Evolutionary conservation across 2,329 filamentous ascomycete species (phyloP).

Genomic region (Colletotrichum sp.): DNA sequence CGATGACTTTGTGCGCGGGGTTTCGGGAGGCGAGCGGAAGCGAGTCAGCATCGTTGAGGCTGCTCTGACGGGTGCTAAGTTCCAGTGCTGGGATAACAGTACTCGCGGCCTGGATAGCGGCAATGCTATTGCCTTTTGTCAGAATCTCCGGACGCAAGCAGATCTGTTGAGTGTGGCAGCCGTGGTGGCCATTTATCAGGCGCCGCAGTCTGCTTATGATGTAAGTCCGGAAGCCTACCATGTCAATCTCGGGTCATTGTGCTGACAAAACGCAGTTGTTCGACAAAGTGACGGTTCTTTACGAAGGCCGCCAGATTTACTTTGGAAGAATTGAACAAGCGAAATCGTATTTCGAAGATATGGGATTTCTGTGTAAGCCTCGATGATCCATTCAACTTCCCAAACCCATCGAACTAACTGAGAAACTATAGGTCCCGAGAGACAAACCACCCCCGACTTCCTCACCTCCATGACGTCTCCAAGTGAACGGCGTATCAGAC

Average conservation of each 20-base stretch:
- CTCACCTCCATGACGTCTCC: constrained; percentile 72
- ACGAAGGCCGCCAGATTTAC: constrained; percentile 71
- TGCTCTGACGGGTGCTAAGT: constrained; percentile 22
- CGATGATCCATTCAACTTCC: fast-evolving
- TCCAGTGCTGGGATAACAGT: constrained; percentile 35
- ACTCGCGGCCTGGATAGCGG: constrained; percentile 40
- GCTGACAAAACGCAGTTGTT: constrained; percentile 44
- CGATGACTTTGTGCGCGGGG: constrained; percentile 22
- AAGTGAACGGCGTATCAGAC: constrained; percentile 64
- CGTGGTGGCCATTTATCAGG: constrained; percentile 24
- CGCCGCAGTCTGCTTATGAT: constrained; percentile 24
- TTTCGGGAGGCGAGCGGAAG: constrained; percentile 39
- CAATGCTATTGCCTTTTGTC: constrained; percentile 60
- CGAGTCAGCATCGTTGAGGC: constrained; percentile 36
- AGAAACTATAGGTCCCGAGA: constrained; percentile 27
- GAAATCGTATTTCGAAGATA: constrained; percentile 63
- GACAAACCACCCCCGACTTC: constrained; percentile 73
- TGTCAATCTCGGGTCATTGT: too few relatives aligned
- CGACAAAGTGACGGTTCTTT: constrained; percentile 67
- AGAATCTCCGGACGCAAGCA: constrained; percentile 53
- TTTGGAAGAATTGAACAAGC: constrained; percentile 65
- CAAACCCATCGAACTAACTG: not conserved
- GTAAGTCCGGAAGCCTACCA: not conserved
- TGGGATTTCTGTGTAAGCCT: constrained; percentile 54
- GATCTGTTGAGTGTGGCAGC: constrained; percentile 22